phyloP scores from a whole-genome alignment of 345 rosid species.

The Linum tenue region DNA sequence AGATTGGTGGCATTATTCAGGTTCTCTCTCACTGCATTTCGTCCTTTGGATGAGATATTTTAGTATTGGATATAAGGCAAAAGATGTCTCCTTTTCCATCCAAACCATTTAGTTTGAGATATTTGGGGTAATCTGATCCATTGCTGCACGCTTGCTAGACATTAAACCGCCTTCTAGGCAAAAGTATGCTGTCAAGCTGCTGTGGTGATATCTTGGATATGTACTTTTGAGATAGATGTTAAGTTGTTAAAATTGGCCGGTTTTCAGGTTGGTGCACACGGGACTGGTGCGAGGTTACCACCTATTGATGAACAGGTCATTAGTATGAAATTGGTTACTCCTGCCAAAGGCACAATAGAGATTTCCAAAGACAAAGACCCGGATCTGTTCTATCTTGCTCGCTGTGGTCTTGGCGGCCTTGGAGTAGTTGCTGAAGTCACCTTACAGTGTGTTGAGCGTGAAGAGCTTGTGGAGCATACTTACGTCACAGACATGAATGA shows the following conservation, averaged over 20 bases:
- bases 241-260: slow-evolving; percentile 1
- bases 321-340: slow-evolving; percentile 88
- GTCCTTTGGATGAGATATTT: too few relatives aligned
- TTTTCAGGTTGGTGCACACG: slow-evolving; percentile 90
- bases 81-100: neutral
- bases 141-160: neutral
- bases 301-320: slow-evolving; percentile 93
- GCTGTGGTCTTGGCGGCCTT: slow-evolving; percentile 92
- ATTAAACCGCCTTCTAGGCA: neutral
- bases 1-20: slow-evolving; percentile 98
- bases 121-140: neutral
- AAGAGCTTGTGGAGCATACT: slow-evolving; percentile 92
- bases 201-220: slow-evolving; percentile 1
- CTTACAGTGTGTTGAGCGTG: slow-evolving; percentile 86
- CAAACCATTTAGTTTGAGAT: neutral
- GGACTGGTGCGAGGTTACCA: slow-evolving; percentile 90
- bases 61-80: too few relatives aligned
- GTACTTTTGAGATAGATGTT: neutral
- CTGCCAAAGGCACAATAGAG: slow-evolving; percentile 87
- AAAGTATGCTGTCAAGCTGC: neutral
- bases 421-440: slow-evolving; percentile 98
- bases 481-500: slow-evolving; percentile 59
- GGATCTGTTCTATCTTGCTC: slow-evolving; percentile 77
- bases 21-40: too few relatives aligned
- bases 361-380: slow-evolving; percentile 82